phyloP scores from a whole-genome alignment of 805 yeast genomes.

The Teunomyces stri region DNA sequence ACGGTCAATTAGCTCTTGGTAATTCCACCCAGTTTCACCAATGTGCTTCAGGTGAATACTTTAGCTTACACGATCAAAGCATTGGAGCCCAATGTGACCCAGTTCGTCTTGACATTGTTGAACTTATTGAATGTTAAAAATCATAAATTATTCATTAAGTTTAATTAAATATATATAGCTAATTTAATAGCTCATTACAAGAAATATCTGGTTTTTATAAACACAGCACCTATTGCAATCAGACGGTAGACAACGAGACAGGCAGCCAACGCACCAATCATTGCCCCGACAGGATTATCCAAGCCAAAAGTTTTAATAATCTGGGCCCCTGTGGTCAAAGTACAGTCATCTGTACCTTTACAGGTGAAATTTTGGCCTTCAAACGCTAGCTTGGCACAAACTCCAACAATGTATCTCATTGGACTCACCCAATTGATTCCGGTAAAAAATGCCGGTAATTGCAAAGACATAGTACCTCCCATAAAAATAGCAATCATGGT shows the following conservation, averaged over 20 bases:
- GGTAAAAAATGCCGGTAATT: constrained; percentile 23
- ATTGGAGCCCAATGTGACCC: constrained; percentile 37
- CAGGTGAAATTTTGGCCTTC: constrained; percentile 17
- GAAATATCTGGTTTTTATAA: neutral
- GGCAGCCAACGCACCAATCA: constrained; percentile 35
- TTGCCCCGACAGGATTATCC: constrained; percentile 22
- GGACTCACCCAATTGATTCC: constrained; percentile 26
- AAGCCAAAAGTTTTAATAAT: constrained; percentile 34
- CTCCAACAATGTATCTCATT: constrained; percentile 22
- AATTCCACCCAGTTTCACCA: constrained; percentile 31
- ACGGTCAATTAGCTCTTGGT: constrained; percentile 36
- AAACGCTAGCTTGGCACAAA: constrained; percentile 21
- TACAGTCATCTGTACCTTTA: constrained; percentile 14
- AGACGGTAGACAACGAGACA: constrained; percentile 34
- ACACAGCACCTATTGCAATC: constrained; percentile 14
- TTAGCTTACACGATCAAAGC: constrained; percentile 34
- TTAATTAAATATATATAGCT: neutral
- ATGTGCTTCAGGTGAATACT: constrained; percentile 40
- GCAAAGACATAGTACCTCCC: constrained; percentile 32
- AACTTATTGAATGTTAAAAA: constrained; percentile 27
- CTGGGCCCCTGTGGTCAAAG: constrained; percentile 28
- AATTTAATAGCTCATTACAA: neutral
- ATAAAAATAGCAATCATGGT: constrained; percentile 23
- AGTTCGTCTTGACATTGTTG: constrained; percentile 36
- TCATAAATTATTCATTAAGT: neutral